Evolutionary conservation across 2,329 filamentous ascomycete genomes (phyloP).

Genomic region (Hymenoscyphus albidus): DNA sequence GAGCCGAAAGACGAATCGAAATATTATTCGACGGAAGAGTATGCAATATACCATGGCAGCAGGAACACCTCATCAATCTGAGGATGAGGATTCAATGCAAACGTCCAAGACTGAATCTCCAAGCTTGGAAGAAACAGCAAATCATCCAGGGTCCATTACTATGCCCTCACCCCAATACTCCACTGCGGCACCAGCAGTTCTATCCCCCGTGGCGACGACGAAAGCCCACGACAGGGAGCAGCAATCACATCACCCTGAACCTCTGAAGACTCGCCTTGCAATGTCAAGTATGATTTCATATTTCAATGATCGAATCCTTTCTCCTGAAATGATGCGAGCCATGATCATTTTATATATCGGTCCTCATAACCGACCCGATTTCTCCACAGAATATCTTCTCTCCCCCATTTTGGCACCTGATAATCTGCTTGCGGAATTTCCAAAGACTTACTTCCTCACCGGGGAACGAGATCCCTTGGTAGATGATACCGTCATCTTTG

Average conservation of each 20-base stretch:
- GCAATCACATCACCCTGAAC: conserved; percentile 47
- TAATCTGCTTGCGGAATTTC: conserved; percentile 75
- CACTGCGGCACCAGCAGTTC: conserved; percentile 24
- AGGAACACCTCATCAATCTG: conserved; percentile 76
- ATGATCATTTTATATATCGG: conserved; percentile 99
- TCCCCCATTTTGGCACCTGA: conserved; percentile 89
- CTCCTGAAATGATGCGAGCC: conserved; percentile 96
- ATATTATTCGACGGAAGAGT: conserved; percentile 77
- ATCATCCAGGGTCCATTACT: conserved; percentile 19
- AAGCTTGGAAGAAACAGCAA: conserved; percentile 6
- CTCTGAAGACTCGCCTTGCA: conserved; percentile 78
- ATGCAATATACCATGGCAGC: conserved; percentile 84
- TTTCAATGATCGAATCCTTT: conserved; percentile 91
- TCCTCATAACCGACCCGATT: conserved; percentile 88
- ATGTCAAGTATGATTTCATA: conserved; percentile 98
- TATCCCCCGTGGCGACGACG: conserved; percentile 20
- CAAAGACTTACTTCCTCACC: conserved; percentile 90
- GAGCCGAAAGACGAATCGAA: conserved; percentile 71
- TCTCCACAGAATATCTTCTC: conserved; percentile 84
- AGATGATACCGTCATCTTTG: conserved; percentile 95
- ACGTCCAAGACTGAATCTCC: conserved; percentile 34
- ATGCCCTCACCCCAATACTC: conserved; percentile 28
- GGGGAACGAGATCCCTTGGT: conserved; percentile 94
- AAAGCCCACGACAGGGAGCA: conserved; percentile 9
- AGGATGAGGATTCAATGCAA: conserved; percentile 56